Conservation (phyloP, 2,329 filamentous ascomycete genomes). For the Fusarium transvaalense region DNA sequence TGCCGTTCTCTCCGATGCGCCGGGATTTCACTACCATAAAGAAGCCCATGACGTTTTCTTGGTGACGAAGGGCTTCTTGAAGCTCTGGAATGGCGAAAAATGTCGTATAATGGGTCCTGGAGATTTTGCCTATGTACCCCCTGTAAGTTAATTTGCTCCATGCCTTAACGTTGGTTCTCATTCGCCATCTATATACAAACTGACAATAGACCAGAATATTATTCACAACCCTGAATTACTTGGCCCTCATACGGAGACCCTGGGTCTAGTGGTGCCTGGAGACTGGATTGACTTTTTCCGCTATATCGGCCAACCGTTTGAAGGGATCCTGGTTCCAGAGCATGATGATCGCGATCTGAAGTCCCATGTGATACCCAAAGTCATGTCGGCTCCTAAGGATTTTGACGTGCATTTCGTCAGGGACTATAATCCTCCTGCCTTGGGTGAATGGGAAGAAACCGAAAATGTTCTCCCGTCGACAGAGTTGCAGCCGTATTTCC, state of each 20-base stretch:
- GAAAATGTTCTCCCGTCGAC: conserved; percentile 57
- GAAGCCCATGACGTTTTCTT: conserved; percentile 70
- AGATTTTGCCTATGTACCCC: conserved; percentile 70
- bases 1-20: conserved; percentile 59
- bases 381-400: conserved; percentile 66
- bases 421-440: conserved; percentile 60
- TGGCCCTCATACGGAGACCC: conserved; percentile 65
- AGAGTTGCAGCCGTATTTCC: conserved; percentile 60
- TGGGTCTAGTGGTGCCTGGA: conserved; percentile 67
- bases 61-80: conserved; percentile 66
- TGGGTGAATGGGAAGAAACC: conserved; percentile 56
- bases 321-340: conserved; percentile 63
- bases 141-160: conserved; percentile 53
- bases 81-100: conserved; percentile 69
- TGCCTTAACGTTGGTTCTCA: background rate
- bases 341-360: conserved; percentile 64
- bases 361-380: conserved; percentile 64
- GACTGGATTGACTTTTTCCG: conserved; percentile 73
- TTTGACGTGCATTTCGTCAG: conserved; percentile 68
- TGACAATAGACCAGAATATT: conserved; percentile 53
- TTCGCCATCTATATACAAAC: background rate
- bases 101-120: conserved; percentile 66
- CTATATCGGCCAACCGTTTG: conserved; percentile 65
- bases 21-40: conserved; percentile 69
- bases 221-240: conserved; percentile 69